phyloP scores from a whole-genome alignment of 208 protist species.

The Crithidia thermophila region DNA sequence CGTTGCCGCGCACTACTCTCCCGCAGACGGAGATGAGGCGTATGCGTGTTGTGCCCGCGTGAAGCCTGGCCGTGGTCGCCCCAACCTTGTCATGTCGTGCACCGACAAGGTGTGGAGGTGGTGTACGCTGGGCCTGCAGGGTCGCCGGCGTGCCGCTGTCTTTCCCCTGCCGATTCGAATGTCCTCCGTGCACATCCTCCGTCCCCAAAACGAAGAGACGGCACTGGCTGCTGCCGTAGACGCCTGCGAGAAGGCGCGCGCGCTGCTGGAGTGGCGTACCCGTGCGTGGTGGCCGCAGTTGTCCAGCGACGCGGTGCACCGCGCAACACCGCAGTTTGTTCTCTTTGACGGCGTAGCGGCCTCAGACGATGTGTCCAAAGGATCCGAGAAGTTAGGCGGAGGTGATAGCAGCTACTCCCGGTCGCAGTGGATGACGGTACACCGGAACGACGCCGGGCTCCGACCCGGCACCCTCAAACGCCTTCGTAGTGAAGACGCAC shows the following conservation, averaged over 20 bases:
- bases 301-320: neutral
- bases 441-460: neutral
- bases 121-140: constrained; percentile 72
- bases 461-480: constrained; percentile 5
- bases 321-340: neutral
- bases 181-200: constrained; percentile 37
- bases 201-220: neutral
- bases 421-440: constrained; percentile 29
- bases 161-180: constrained; percentile 52
- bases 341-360: neutral
- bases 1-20: constrained; percentile 55
- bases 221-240: no score
- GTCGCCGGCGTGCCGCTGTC: constrained; percentile 39
- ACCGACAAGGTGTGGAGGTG: constrained; percentile 91
- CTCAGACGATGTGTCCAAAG: neutral
- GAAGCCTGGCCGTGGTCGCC: constrained; percentile 83
- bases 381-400: no score
- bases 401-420: constrained; percentile 40
- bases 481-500: neutral
- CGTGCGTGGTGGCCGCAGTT: constrained; percentile 9
- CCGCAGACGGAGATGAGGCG: constrained; percentile 36
- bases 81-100: constrained; percentile 90
- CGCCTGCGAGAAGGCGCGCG: neutral
- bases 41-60: constrained; percentile 42
- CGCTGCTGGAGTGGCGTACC: constrained; percentile 24